Conservation (phyloP, 129 eudicot species). For the Chrysanthemum makinoi region DNA sequence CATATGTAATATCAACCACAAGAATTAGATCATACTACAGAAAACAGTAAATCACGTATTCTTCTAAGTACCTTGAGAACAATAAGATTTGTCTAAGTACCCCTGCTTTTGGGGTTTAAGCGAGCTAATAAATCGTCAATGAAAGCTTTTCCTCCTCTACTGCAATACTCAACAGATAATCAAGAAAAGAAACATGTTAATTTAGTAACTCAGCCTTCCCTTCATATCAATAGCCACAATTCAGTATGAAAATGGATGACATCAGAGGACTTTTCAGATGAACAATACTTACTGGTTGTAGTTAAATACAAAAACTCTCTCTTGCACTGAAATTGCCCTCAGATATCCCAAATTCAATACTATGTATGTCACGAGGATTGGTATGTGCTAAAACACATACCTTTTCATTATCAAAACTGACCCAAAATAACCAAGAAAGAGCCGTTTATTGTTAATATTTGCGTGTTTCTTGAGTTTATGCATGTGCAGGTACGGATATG, state of each 20-base stretch:
- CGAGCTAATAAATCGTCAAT: slow-evolving; percentile 86
- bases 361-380: no score
- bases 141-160: slow-evolving; percentile 94
- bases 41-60: slow-evolving; percentile 7
- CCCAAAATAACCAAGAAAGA: no score
- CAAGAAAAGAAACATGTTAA: slow-evolving; percentile 4
- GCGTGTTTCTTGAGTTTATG: no score
- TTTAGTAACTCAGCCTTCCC: background rate
- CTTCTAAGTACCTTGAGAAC: slow-evolving; percentile 73
- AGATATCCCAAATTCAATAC: slow-evolving; percentile 5
- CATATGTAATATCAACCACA: slow-evolving; percentile 19
- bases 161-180: slow-evolving; percentile 31
- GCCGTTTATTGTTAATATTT: no score
- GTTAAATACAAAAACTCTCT: slow-evolving; percentile 78
- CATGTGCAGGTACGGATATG: no score
- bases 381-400: no score
- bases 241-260: background rate
- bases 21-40: background rate
- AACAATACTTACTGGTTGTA: slow-evolving; percentile 64
- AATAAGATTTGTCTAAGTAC: slow-evolving; percentile 43
- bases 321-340: slow-evolving; percentile 94
- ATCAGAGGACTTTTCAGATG: background rate
- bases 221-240: background rate
- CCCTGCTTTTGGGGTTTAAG: slow-evolving; percentile 57
- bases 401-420: no score